These are phyloP conservation scores for Bidens hawaiensis DNA, from an alignment of 140 eudicot species.

Conservation along the genomic window DNA sequence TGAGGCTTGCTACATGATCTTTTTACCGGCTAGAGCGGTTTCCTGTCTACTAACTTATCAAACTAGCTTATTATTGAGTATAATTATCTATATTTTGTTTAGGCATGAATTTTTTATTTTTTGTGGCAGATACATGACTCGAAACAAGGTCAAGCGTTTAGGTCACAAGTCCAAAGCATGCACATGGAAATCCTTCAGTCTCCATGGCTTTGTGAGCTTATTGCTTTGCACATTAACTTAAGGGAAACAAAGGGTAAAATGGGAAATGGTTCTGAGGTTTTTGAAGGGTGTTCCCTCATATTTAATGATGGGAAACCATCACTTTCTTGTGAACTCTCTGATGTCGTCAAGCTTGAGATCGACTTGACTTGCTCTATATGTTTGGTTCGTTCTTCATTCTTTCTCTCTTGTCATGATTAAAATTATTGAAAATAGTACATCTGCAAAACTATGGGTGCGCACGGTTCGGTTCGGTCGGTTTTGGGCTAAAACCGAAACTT, in stretches of 20 bases:
- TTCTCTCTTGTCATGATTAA: neutral
- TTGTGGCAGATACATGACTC: conserved; percentile 22
- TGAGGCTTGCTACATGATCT: no score
- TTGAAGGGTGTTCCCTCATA: conserved; percentile 25
- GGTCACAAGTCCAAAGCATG: conserved; percentile 36
- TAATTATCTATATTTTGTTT: no score
- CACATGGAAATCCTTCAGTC: conserved; percentile 44
- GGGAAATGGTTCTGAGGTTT: conserved; percentile 1
- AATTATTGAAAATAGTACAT: no score
- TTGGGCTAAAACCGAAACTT: no score
- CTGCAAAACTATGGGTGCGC: no score
- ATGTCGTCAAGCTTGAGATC: conserved; percentile 30
- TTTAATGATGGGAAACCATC: conserved; percentile 35
- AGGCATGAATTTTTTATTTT: neutral
- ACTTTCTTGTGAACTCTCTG: conserved; percentile 26
- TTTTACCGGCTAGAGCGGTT: no score
- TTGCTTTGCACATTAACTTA: conserved; percentile 37
- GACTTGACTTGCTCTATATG: conserved; percentile 47
- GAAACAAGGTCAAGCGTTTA: conserved; percentile 30
- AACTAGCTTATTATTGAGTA: no score
- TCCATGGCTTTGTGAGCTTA: conserved; percentile 46
- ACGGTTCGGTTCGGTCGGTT: no score
- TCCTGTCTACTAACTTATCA: no score
- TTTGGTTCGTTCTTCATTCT: conserved; percentile 30
- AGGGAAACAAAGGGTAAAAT: conserved; percentile 24